Percentiles rank a stretch among this genome's conserved stretches.
These are phyloP conservation scores for Wickerhamiella shivajii DNA, from an alignment of 805 yeast species.

Conservation along the genomic window DNA sequence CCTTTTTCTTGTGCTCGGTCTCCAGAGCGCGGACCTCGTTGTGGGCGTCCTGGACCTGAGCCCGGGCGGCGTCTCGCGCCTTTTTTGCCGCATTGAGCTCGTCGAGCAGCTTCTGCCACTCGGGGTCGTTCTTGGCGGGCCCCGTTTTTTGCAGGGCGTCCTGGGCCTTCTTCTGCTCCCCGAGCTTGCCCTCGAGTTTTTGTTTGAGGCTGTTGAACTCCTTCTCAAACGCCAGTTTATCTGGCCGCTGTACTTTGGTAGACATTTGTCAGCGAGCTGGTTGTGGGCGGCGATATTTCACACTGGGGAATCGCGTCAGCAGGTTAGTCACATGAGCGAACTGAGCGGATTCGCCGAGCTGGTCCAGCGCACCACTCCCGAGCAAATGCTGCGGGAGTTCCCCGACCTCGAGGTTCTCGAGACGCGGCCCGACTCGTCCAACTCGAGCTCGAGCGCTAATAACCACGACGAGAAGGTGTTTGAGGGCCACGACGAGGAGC, in stretches of 20 bases:
- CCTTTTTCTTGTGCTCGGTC: constrained; percentile 54
- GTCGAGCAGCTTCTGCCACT: constrained; percentile 39
- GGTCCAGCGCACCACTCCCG: constrained; percentile 15
- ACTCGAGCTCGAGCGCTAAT: constrained; percentile 10
- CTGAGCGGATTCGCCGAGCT: too few relatives aligned
- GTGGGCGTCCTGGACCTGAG: constrained; percentile 32
- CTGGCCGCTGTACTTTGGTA: constrained; percentile 15
- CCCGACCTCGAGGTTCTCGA: constrained; percentile 20
- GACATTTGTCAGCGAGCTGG: too few relatives aligned
- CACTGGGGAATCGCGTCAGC: too few relatives aligned
- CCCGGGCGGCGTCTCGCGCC: constrained; percentile 33
- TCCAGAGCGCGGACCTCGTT: constrained; percentile 65
- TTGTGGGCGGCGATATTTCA: too few relatives aligned
- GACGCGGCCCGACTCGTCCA: constrained; percentile 16
- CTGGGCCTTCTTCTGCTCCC: constrained; percentile 17
- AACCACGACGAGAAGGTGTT: constrained; percentile 33
- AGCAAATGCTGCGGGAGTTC: constrained; percentile 17
- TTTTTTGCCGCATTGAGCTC: constrained; percentile 34
- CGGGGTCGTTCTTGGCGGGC: constrained; percentile 21
- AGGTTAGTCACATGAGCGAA: too few relatives aligned
- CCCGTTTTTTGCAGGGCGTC: constrained; percentile 16
- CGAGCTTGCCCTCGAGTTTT: constrained; percentile 19
- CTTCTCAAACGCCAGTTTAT: constrained; percentile 20
- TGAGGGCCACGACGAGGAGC: constrained; percentile 84
- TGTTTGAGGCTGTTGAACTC: constrained; percentile 19